Evolutionary conservation across 73 alveolate species (phyloP).

Genomic region (Paramecium primaurelia): DNA sequence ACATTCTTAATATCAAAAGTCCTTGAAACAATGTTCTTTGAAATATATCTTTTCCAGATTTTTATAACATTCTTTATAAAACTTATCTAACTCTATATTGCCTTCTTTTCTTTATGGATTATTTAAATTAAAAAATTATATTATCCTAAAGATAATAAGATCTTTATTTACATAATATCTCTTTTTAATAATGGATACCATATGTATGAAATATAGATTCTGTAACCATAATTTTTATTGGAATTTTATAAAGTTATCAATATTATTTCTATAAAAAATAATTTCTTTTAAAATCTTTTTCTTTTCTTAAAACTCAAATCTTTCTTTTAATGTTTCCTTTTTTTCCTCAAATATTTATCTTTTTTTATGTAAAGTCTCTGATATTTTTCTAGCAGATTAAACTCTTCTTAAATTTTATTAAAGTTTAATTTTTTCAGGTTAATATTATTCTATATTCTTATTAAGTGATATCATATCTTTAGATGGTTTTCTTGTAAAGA

Average conservation of each 20-base stretch:
- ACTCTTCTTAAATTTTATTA: neutral
- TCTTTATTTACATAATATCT: neutral
- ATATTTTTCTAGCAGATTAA: neutral
- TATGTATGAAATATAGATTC: neutral
- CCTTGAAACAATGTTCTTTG: neutral
- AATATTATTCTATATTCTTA: neutral
- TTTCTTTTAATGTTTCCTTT: neutral
- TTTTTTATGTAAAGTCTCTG: neutral
- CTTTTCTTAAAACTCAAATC: neutral
- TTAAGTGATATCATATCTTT: neutral
- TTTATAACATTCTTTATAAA: neutral
- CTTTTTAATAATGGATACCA: neutral
- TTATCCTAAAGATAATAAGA: neutral
- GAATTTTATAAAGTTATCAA: neutral
- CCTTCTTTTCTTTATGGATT: neutral
- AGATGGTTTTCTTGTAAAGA: neutral
- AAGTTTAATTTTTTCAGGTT: neutral
- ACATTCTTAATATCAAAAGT: neutral
- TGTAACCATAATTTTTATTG: constrained; percentile 16
- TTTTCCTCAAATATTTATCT: neutral
- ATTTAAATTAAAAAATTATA: neutral
- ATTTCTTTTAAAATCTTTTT: constrained; percentile 10
- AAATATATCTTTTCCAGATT: neutral
- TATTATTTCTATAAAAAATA: neutral
- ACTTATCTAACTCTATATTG: neutral